These are phyloP conservation scores for Pseudocercospora macadamiae DNA, from an alignment of 2,329 filamentous ascomycete genomes.

Conservation along the genomic window DNA sequence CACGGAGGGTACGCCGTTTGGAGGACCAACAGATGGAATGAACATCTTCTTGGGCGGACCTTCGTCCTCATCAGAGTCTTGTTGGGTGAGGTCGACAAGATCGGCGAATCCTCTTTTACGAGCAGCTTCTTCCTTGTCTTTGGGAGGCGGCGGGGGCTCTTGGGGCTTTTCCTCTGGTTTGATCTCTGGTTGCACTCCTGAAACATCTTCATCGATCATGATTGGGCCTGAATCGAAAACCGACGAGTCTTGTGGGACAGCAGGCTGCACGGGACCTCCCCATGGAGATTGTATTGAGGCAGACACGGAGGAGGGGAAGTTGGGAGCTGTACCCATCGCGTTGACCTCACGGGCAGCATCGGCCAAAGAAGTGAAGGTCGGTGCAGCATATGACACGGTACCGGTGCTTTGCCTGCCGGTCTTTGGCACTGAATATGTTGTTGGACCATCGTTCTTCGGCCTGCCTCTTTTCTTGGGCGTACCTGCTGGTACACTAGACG, in stretches of 20 bases:
- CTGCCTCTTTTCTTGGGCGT: conserved; percentile 27
- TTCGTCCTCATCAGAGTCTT: conserved; percentile 48
- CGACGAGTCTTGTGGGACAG: conserved; percentile 7
- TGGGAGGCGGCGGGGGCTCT: conserved; percentile 37
- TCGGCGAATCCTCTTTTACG: conserved; percentile 59
- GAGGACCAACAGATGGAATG: conserved; percentile 20
- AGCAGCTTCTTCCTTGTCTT: conserved; percentile 59
- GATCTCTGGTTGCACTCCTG: conserved; percentile 20
- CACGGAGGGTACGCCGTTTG: conserved; percentile 6
- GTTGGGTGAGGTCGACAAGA: conserved; percentile 55
- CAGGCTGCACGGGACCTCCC: conserved; percentile 4
- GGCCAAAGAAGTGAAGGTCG: conserved; percentile 31
- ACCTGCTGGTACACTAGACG: conserved; percentile 8
- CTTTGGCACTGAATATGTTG: conserved; percentile 19
- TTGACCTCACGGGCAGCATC: conserved; percentile 32
- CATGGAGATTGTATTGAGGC: conserved; percentile 17
- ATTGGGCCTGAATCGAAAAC: conserved; percentile 12
- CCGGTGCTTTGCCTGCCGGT: conserved; percentile 12
- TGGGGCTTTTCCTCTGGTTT: conserved; percentile 30
- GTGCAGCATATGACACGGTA: conserved; percentile 32
- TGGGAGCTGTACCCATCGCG: conserved; percentile 20
- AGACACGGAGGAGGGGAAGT: conserved; percentile 5
- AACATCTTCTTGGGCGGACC: conserved; percentile 45
- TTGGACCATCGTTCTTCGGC: conserved; percentile 23
- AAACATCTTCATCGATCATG: conserved; percentile 12